phyloP scores from a whole-genome alignment of 768 basidiomycete genomes.

The Vararia minispora region DNA sequence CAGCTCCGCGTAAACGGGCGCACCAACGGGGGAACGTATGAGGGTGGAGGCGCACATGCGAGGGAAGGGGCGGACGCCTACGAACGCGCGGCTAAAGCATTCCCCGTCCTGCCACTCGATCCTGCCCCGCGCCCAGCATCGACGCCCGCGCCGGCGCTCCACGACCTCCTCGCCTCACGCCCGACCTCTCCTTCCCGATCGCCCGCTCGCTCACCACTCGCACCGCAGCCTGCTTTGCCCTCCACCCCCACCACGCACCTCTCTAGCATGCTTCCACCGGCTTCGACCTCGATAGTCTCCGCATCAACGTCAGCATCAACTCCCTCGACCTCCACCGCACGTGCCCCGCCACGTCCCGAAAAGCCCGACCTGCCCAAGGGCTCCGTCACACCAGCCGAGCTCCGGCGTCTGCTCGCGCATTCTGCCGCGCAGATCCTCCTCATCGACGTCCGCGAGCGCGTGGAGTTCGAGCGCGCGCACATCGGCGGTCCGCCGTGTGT shows the following conservation, averaged over 20 bases:
- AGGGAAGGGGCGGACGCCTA: conserved; percentile 7
- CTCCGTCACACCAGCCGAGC: no score
- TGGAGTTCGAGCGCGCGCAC: conserved; percentile 65
- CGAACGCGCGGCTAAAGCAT: conserved; percentile 18
- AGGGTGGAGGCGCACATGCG: conserved; percentile 20
- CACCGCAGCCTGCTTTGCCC: conserved; percentile 30
- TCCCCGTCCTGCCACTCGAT: conserved; percentile 34
- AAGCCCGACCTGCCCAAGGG: conserved; percentile 29
- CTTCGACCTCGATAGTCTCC: conserved; percentile 20
- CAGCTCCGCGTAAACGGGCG: conserved; percentile 37
- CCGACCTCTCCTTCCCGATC: conserved; percentile 35
- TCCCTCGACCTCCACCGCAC: conserved; percentile 16
- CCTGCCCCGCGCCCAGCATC: conserved; percentile 52
- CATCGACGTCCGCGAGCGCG: conserved; percentile 73
- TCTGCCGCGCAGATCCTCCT: conserved; percentile 68
- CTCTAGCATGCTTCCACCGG: conserved; percentile 23
- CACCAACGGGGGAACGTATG: conserved; percentile 28
- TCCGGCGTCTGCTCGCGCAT: no score
- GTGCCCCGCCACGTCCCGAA: conserved; percentile 49
- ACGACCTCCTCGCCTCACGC: conserved; percentile 47
- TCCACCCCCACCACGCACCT: conserved; percentile 30
- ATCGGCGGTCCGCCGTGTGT: conserved; percentile 60
- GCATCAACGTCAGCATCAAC: conserved; percentile 20
- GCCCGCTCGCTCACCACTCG: conserved; percentile 18
- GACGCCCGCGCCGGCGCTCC: conserved; percentile 51